Evolutionary conservation across 2,329 filamentous ascomycete species (phyloP), one percentile per base, ranked within the genome.

Genomic region (Hymenoscyphus fructigenus): DNA sequence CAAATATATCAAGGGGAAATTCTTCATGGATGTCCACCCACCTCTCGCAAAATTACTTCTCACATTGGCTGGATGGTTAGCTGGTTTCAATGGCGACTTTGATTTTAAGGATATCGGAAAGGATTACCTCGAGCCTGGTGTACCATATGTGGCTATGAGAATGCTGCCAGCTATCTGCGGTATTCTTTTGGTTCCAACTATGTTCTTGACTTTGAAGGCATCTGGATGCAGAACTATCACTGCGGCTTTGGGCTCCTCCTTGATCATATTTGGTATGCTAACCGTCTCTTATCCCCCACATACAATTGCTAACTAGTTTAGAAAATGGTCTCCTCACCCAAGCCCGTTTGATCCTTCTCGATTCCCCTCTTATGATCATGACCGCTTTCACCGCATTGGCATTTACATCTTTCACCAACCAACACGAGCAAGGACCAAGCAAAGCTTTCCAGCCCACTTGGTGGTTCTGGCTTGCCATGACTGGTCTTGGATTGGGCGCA

Each of bases 11-110:
- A 98, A 99, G 84, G 95, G 95, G 75, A 90, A 85, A 77, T 99
- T 99, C 85, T 99, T 99, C 79, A 99, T 99, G 95, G 95, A 99
- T 77, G 95, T 99, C n/a, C 95, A 99, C 77, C 95, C 95, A 36
- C 95, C 95, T 57, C 85, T 99, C 66, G 95, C 95, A 70, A 99
- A 99, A 83, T 87, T 99, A 76, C 88, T 99, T 71, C 94, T 99
- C 74, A 96, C 95, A 61, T 86, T 99, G 66, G 93, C 93, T 69
- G 95, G 94, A 72, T 99, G 91, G 89, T 80, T 97, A 69, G 95
- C 93, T 73, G 95, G 95, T 62, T 99, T 98, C 78, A 87, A 97
- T 76, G 95, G 95, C 69, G 85, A 92, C 68, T 99, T 99, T 77
- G 95, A 98, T 78, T 99, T 99, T 84, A 99, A 98, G 83, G 93